phyloP scores from a whole-genome alignment of 192 early-diverging fungal species.

The Linnemannia zychae region DNA sequence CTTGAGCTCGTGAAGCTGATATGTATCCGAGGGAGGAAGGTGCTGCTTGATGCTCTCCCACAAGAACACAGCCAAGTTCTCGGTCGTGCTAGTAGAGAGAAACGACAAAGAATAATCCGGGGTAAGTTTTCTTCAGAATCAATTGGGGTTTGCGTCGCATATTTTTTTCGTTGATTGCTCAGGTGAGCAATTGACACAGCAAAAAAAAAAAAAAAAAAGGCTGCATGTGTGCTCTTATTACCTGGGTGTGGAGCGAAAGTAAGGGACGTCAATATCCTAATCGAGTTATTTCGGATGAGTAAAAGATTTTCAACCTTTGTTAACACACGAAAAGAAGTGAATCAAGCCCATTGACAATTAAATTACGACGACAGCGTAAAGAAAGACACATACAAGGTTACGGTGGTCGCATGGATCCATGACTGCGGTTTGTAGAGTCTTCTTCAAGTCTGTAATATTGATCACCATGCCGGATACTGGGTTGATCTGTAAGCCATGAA shows the following conservation, averaged over 20 bases:
- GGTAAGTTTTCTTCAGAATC: not conserved
- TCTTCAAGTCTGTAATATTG: constrained; percentile 85
- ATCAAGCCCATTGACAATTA: not conserved
- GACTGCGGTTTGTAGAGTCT: constrained; percentile 77
- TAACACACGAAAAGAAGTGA: too few species aligned
- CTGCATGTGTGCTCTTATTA: constrained; percentile 31
- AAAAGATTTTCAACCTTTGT: not conserved
- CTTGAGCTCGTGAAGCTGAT: constrained; percentile 68
- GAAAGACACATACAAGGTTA: constrained; percentile 72
- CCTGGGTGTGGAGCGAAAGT: constrained; percentile 76
- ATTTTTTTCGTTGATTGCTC: not conserved
- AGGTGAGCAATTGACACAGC: constrained; percentile 2
- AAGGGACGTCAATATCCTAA: constrained; percentile 86
- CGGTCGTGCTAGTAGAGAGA: constrained; percentile 78
- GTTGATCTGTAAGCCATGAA: constrained; percentile 64
- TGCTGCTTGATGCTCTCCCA: constrained; percentile 72
- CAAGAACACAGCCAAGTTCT: constrained; percentile 90
- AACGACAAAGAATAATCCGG: not conserved
- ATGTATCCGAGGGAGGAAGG: constrained; percentile 39
- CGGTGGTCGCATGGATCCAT: constrained; percentile 89
- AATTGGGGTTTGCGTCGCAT: too few species aligned
- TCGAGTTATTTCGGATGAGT: constrained; percentile 5
- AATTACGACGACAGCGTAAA: not conserved
- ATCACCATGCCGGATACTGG: constrained; percentile 90
- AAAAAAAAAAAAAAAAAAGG: too few species aligned